Percentiles rank a stretch among this genome's conserved stretches.
Evolutionary conservation across 345 rosid species (phyloP).

Genomic region (Pugionium cornutum): DNA sequence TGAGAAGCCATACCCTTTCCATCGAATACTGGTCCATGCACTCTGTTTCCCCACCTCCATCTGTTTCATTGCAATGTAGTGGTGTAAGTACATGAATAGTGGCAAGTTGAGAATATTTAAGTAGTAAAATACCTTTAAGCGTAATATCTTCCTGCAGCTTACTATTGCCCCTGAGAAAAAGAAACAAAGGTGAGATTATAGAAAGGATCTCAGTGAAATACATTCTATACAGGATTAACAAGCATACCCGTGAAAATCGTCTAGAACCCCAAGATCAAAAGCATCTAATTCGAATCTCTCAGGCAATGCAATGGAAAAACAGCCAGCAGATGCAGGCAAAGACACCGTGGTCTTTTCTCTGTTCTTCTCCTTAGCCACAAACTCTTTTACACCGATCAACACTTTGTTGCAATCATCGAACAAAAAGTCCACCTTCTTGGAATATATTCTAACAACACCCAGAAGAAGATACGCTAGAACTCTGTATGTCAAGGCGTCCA

Average conservation of each 20-base stretch:
- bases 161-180: conserved; percentile 55
- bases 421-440: conserved; percentile 82
- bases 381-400: conserved; percentile 55
- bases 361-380: conserved; percentile 48
- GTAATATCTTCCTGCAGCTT: conserved; percentile 62
- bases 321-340: conserved; percentile 37
- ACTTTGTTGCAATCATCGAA: conserved; percentile 69
- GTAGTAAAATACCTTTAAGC: conserved; percentile 57
- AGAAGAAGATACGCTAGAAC: conserved; percentile 81
- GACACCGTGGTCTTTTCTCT: conserved; percentile 31
- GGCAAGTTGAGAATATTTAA: neutral
- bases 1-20: conserved; percentile 53
- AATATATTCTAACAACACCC: conserved; percentile 82
- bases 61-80: conserved; percentile 44
- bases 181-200: conserved; percentile 22
- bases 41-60: conserved; percentile 43
- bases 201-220: conserved; percentile 8
- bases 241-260: conserved; percentile 61
- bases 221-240: conserved; percentile 14
- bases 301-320: conserved; percentile 58
- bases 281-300: conserved; percentile 85
- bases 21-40: conserved; percentile 37
- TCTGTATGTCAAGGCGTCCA: conserved; percentile 64
- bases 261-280: conserved; percentile 80
- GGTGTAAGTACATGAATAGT: conserved; percentile 18